phyloP scores from a whole-genome alignment of 1,139 yeast species.

The Diutina mesorugosa region DNA sequence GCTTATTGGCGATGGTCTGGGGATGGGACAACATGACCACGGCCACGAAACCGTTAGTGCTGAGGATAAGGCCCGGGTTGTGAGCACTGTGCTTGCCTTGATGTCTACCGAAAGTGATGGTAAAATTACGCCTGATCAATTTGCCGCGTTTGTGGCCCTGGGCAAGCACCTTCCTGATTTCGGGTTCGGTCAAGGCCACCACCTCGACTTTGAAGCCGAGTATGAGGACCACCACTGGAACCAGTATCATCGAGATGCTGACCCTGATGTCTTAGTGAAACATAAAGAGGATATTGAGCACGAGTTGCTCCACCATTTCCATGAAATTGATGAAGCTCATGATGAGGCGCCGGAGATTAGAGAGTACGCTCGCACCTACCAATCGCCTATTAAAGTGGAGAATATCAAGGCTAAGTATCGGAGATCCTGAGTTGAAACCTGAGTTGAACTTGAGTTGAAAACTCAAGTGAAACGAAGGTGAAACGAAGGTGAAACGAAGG shows the following conservation, averaged over 20 bases:
- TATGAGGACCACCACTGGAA: constrained; percentile 95
- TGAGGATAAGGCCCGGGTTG: constrained; percentile 45
- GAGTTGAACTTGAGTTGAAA: neutral
- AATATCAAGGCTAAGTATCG: constrained; percentile 25
- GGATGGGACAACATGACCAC: constrained; percentile 71
- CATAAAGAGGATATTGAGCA: constrained; percentile 89
- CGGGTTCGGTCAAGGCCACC: constrained; percentile 96
- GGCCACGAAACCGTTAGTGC: constrained; percentile 38
- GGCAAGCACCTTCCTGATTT: constrained; percentile 83
- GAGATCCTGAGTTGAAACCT: neutral
- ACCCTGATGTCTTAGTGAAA: constrained; percentile 68
- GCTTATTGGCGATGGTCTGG: constrained; percentile 81
- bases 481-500: too few relatives aligned
- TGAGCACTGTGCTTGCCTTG: constrained; percentile 38
- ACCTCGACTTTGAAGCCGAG: constrained; percentile 85
- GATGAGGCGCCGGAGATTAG: constrained; percentile 36
- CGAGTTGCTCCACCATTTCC: constrained; percentile 78
- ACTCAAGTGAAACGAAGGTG: too few relatives aligned
- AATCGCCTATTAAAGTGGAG: constrained; percentile 21
- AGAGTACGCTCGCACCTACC: constrained; percentile 15
- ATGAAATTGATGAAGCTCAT: constrained; percentile 62
- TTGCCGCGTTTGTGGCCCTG: constrained; percentile 42
- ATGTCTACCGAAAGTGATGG: constrained; percentile 64
- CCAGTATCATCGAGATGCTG: constrained; percentile 65
- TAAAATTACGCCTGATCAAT: constrained; percentile 53